phyloP scores from a whole-genome alignment of 2,329 filamentous ascomycete species.

The Penicillium polonicum region DNA sequence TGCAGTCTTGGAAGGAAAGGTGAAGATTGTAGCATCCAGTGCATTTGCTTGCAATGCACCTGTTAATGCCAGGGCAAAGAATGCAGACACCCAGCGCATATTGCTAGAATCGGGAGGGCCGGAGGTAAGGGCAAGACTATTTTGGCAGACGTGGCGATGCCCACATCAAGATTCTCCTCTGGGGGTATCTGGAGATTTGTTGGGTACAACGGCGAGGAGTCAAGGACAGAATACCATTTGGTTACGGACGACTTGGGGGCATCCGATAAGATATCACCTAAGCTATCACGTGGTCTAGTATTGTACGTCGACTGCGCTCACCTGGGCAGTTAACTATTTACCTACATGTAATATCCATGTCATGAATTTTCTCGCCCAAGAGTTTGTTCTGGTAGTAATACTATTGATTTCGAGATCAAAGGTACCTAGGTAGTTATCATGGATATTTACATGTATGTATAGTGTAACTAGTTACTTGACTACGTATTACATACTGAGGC shows the following conservation, averaged over 20 bases:
- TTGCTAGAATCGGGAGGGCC: slow-evolving; percentile 5
- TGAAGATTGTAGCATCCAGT: slow-evolving; percentile 36
- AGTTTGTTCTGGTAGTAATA: neutral
- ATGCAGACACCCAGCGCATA: slow-evolving; percentile 31
- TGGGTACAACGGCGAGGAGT: neutral
- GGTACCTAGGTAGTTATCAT: no score
- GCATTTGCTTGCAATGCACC: slow-evolving; percentile 29
- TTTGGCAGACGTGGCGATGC: neutral
- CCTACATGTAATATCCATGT: neutral
- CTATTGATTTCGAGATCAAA: neutral
- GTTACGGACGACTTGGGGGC: neutral
- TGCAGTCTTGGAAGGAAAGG: slow-evolving; percentile 24
- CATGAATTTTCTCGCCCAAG: neutral
- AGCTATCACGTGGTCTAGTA: slow-evolving; percentile 2
- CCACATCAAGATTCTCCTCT: neutral
- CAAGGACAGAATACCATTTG: neutral
- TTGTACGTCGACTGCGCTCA: neutral
- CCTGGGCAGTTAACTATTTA: no score
- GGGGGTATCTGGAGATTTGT: neutral
- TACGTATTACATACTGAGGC: no score
- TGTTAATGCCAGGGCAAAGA: slow-evolving; percentile 29
- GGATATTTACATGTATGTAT: neutral
- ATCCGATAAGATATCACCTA: slow-evolving; percentile 10
- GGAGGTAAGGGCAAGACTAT: neutral
- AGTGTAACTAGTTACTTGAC: no score